Evolutionary conservation across 768 basidiomycete species (phyloP), one percentile per base, ranked within the genome.

Genomic region (Mycena leptocephala): DNA sequence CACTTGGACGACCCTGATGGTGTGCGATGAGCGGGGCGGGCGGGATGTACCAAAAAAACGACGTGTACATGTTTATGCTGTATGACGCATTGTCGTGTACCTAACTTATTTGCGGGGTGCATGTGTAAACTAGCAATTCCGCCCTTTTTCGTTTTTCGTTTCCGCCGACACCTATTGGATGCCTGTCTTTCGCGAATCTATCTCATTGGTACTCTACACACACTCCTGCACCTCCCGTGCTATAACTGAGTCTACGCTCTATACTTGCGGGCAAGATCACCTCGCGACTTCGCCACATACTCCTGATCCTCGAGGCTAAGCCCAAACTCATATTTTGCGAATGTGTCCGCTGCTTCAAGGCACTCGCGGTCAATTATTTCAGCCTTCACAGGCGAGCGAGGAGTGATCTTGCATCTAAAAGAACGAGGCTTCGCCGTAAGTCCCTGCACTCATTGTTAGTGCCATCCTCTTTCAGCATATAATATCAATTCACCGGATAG

Each of bases 361-460:
- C 79, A 80, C 35, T 77, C 72, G 30, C 41, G 70, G 26, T 78
- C 63, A 56, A 81, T 79, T n/a, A 80, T 69, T n/a, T 76, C 72
- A 8, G 74, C 78, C 53, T 68, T 61, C 20, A 63, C 41, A 10
- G 33, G 24, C 43, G 74, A 65, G n/a, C 82, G 81, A 43, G 79
- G 79, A 2, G 48, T 80, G 55, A 83, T 82, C n/a, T 56, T 56
- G 48, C 79, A 80, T n/a, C 74, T 71, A 70, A 81, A 83, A 11
- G 78, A 72, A 30, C 64, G 53, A n/a, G 76, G 80, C 16, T 22
- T 58, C 6, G 70, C 41, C n/a, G 72, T 53, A 5, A 79, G 56
- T 18, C 79, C 80, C 79, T 81, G 28, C n/a, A n/a, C n/a, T n/a
- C n/a, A n/a, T n/a, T n/a, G n/a, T n/a, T n/a, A n/a, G n/a, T n/a